These are phyloP conservation scores for Eucalyptus decipiens DNA, from an alignment of 345 rosid species.

Conservation along the genomic window DNA sequence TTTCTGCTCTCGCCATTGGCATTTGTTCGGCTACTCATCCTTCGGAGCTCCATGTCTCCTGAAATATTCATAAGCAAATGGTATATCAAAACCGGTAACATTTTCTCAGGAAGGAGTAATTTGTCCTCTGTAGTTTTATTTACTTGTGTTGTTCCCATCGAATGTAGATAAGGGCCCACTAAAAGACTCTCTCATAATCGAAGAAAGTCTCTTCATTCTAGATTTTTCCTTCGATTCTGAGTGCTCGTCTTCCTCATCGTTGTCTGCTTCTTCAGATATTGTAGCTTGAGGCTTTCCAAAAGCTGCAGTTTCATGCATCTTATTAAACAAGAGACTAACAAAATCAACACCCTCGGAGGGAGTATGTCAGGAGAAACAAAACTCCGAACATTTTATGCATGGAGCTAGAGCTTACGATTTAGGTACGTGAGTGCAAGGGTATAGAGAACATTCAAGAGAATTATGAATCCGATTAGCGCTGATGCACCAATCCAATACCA, in stretches of 20 bases:
- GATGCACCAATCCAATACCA: slow-evolving; percentile 86
- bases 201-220: slow-evolving; percentile 9
- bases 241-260: slow-evolving; percentile 16
- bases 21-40: slow-evolving; percentile 14
- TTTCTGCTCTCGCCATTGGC: slow-evolving; percentile 12
- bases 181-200: slow-evolving; percentile 8
- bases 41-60: slow-evolving; percentile 32
- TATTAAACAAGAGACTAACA: slow-evolving; percentile 23
- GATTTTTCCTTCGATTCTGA: slow-evolving; percentile 11
- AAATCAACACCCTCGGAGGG: neutral
- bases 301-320: slow-evolving; percentile 10
- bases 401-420: slow-evolving; percentile 33
- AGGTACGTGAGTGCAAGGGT: slow-evolving; percentile 59
- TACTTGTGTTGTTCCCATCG: slow-evolving; percentile 40
- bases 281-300: slow-evolving; percentile 39
- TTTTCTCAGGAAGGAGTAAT: neutral
- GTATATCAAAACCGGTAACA: neutral
- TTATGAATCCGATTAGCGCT: slow-evolving; percentile 40
- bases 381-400: neutral
- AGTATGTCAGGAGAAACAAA: neutral
- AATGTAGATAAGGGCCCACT: slow-evolving; percentile 19
- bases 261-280: slow-evolving; percentile 35
- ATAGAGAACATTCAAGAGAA: slow-evolving; percentile 68
- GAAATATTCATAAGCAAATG: neutral
- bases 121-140: neutral